Conservation (phyloP, 345 rosid species). For the Hibiscus syriacus region DNA sequence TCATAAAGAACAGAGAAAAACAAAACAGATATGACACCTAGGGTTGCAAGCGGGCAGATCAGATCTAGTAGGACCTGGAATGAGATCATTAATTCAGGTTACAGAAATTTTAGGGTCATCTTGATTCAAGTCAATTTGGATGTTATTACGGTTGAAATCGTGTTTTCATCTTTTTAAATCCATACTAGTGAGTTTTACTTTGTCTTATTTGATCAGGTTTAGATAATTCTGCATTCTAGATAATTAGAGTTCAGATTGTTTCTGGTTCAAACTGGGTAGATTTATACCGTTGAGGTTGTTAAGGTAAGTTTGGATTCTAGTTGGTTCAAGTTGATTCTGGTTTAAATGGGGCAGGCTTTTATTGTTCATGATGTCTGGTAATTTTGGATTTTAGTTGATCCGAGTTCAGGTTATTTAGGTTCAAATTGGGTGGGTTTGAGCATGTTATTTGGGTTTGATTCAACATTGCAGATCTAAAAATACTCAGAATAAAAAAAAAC, state of each 20-base stretch:
- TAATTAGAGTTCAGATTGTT: not conserved
- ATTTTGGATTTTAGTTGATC: not conserved
- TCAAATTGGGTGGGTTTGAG: not conserved
- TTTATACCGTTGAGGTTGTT: not conserved
- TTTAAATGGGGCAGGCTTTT: not conserved
- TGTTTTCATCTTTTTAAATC: not conserved
- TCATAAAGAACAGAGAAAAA: not conserved
- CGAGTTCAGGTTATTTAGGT: not conserved
- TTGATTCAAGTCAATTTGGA: not conserved
- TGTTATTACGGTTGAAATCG: not conserved
- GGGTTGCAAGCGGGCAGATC: not conserved
- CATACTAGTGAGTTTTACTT: not conserved
- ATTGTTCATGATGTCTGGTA: not conserved
- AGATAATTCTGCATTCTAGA: not conserved
- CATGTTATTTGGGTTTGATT: not conserved
- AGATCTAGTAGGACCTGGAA: not conserved
- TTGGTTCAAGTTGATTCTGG: not conserved
- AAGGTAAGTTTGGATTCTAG: not conserved
- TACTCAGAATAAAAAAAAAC: not conserved
- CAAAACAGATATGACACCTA: not conserved
- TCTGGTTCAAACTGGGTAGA: not conserved
- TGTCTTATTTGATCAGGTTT: not conserved
- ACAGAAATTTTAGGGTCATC: not conserved
- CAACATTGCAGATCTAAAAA: not conserved
- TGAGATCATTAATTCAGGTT: not conserved